Percentiles rank a stretch among this genome's conserved stretches.
Evolutionary conservation across 2,329 filamentous ascomycete genomes (phyloP).

Genomic region (Cytospora piceicola): DNA sequence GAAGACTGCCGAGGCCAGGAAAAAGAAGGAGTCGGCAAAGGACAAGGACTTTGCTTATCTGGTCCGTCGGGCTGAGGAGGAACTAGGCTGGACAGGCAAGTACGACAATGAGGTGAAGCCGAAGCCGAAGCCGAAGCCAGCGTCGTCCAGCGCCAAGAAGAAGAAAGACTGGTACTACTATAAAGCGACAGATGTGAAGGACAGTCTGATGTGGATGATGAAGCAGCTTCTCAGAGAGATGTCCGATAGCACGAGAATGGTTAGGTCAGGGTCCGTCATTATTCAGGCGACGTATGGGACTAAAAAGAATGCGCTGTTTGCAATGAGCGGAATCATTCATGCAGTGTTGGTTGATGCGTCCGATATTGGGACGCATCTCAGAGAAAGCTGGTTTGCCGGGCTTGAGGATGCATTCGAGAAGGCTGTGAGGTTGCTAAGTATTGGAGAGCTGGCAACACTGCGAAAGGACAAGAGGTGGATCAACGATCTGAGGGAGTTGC

Average conservation of each 20-base stretch:
- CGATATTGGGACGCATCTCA: constrained; percentile 10
- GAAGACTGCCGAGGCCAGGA: background rate
- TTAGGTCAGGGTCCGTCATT: background rate
- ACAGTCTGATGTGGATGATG: constrained; percentile 18
- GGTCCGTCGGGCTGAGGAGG: constrained; percentile 17
- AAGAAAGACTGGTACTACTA: constrained; percentile 2
- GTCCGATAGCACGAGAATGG: background rate
- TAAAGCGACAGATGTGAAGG: constrained; percentile 12
- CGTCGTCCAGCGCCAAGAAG: constrained; percentile 13
- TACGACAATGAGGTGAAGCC: background rate
- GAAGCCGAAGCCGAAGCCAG: constrained; percentile 1
- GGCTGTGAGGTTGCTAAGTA: background rate
- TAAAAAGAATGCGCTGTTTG: constrained; percentile 18
- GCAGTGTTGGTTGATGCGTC: constrained; percentile 4
- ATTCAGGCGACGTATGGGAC: constrained; percentile 11
- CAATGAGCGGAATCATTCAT: constrained; percentile 10
- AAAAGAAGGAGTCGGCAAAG: background rate
- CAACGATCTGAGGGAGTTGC: constrained; percentile 2
- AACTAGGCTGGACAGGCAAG: constrained; percentile 14
- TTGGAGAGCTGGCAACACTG: constrained; percentile 1
- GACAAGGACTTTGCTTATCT: constrained; percentile 21
- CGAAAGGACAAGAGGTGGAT: constrained; percentile 3
- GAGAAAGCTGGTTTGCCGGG: constrained; percentile 4
- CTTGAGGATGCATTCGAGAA: constrained; percentile 3
- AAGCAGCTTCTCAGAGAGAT: constrained; percentile 17